These are phyloP conservation scores for Cladobotryum mycophilum DNA, from an alignment of 2,329 filamentous ascomycete genomes.

Conservation along the genomic window DNA sequence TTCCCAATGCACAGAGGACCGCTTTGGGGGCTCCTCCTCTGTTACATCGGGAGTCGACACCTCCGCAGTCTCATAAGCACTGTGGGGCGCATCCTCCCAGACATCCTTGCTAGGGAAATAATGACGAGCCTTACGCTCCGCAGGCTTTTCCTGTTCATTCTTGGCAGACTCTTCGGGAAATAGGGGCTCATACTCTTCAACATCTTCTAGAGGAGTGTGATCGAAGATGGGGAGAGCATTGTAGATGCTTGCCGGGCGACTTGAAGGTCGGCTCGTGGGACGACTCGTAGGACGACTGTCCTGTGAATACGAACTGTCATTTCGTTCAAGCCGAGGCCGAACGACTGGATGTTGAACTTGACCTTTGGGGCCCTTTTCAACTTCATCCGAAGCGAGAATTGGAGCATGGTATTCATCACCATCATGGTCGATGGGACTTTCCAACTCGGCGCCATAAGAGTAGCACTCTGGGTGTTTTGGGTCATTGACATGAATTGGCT, in stretches of 20 bases:
- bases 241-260: slow-evolving; percentile 48
- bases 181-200: slow-evolving; percentile 90
- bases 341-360: slow-evolving; percentile 74
- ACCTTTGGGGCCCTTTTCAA: slow-evolving; percentile 63
- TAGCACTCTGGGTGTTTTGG: slow-evolving; percentile 32
- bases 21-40: slow-evolving; percentile 14
- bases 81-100: slow-evolving; percentile 93
- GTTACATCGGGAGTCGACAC: slow-evolving; percentile 67
- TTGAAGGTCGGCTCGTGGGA: slow-evolving; percentile 52
- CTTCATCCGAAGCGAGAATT: slow-evolving; percentile 84
- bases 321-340: slow-evolving; percentile 62
- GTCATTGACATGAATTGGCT: slow-evolving; percentile 71
- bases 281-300: slow-evolving; percentile 52
- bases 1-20: slow-evolving; percentile 22
- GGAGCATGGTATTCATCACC: slow-evolving; percentile 64
- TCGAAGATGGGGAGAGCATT: slow-evolving; percentile 47
- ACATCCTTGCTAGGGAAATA: slow-evolving; percentile 90
- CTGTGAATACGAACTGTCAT: slow-evolving; percentile 51
- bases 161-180: slow-evolving; percentile 67
- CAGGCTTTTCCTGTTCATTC: slow-evolving; percentile 31
- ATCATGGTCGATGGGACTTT: slow-evolving; percentile 45
- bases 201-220: slow-evolving; percentile 72
- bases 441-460: slow-evolving; percentile 32
- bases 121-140: slow-evolving; percentile 52
- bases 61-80: slow-evolving; percentile 69